Base-by-base conservation (phyloP, 2,329 filamentous ascomycete genomes). In the Coniochaeta hoffmannii region DNA sequence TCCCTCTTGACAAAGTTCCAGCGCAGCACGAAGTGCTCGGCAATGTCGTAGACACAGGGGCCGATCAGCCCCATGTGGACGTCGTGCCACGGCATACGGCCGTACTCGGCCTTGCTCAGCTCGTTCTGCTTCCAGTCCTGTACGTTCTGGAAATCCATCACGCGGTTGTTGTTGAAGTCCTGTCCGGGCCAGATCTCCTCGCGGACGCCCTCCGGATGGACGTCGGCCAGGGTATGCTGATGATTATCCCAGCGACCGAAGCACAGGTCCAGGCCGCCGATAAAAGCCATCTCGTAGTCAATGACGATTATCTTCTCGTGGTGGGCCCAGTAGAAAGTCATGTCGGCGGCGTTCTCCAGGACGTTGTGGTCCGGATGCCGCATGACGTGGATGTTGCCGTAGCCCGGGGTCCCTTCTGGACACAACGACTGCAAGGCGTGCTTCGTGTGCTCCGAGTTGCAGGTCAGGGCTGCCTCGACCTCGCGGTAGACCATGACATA, bases 1-100 rank as follows among this genome's bases (percentile, higher is more conserved):
- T 97, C 93, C 34, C 93, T 85, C 73, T 97, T 97, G 73, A 93
- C 80, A 65, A 96, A 96, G 67, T 99, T 97, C 94, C 93, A 97
- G 32, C 94, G 84, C 49, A 97, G 74, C 9, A 96, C 85, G 63
- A 97, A 99, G 68, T 97, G 92, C 71, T 97, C 92, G 0, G 92
- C 92, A 63, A 99, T 94, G 65, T 97, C 93, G 67, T 93, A 91
- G 11, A 96, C 89, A 61, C 86, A 89, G 17, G 92, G 90, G 0
- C 94, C 93, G 56, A 94, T 82, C n/a, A 97, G 63, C 12, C 88
- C 91, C 88, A 97, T 95, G 10, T 89, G 81, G 3, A 97, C 91
- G 68, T 99, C 94, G 67, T 97, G 92, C 94, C 94, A 99, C 0
- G 93, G 93, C 94, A 99, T 97, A 30, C 94, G 87, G 8, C 92